Conservation (phyloP, 805 yeast species). For the Isabelozyma rhagii region DNA sequence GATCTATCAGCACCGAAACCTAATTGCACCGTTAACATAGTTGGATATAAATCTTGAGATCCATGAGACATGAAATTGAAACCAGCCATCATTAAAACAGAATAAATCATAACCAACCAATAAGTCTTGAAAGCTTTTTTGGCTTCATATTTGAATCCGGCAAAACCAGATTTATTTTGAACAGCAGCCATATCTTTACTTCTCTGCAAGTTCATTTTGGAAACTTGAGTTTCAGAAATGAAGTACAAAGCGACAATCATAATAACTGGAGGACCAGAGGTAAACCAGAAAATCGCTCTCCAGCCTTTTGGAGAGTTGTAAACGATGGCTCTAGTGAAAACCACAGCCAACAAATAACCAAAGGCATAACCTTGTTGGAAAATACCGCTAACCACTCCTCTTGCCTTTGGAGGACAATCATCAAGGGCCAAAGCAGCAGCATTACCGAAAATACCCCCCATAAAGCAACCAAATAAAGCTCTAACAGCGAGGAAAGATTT, state of each 20-base stretch:
- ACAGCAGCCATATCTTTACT: constrained; percentile 2
- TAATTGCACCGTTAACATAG: constrained; percentile 32
- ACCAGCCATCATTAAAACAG: constrained; percentile 47
- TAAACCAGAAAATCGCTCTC: constrained; percentile 69
- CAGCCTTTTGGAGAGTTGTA: constrained; percentile 51
- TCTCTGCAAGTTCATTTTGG: not conserved
- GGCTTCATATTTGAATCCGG: constrained; percentile 23
- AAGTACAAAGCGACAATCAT: constrained; percentile 30
- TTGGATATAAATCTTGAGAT: constrained; percentile 42
- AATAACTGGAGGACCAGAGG: constrained; percentile 51
- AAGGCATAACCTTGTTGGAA: constrained; percentile 81
- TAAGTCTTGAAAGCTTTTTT: constrained; percentile 39
- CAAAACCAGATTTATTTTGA: not conserved
- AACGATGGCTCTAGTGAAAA: constrained; percentile 62
- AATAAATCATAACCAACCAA: constrained; percentile 60
- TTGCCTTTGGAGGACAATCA: constrained; percentile 50
- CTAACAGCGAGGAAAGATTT: constrained; percentile 55
- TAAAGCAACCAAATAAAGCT: constrained; percentile 56
- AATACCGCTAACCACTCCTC: constrained; percentile 61
- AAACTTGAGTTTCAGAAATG: constrained; percentile 21
- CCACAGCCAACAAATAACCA: constrained; percentile 63
- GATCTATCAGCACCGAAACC: constrained; percentile 28
- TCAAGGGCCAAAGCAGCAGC: constrained; percentile 54
- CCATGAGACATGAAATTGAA: constrained; percentile 43
- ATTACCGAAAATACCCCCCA: constrained; percentile 57